Conservation (phyloP, 306 rosid species). For the Cucurbita ficifolia region DNA sequence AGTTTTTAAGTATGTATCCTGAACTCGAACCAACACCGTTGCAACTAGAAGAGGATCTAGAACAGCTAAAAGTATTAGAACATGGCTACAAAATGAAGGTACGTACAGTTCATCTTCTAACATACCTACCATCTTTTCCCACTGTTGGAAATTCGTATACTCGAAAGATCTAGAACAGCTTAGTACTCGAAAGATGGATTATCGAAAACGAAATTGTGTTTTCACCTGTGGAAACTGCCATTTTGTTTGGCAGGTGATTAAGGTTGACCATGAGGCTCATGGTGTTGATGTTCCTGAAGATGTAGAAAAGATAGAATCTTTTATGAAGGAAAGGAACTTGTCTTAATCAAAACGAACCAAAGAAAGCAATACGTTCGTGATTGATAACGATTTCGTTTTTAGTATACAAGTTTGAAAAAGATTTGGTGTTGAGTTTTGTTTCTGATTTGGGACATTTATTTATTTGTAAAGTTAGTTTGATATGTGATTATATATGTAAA, state of each 20-base stretch:
- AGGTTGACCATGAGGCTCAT: constrained; percentile 87
- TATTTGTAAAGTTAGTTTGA: not conserved
- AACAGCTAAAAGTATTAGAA: constrained; percentile 94
- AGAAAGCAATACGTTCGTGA: not conserved
- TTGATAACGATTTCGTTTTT: not conserved
- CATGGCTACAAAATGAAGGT: constrained; percentile 99
- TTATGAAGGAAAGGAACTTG: constrained; percentile 58
- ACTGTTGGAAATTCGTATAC: not conserved
- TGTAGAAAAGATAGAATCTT: constrained; percentile 67
- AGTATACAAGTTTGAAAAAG: not conserved
- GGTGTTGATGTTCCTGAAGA: constrained; percentile 93
- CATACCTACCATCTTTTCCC: not conserved
- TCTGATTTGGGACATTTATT: not conserved
- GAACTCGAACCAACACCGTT: constrained; percentile 65
- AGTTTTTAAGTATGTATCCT: constrained; percentile 62
- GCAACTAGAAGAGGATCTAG: constrained; percentile 96
- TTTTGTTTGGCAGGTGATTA: constrained; percentile 48
- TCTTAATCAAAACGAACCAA: constrained; percentile 11
- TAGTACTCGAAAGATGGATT: too few relatives aligned
- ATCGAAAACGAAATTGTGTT: not conserved
- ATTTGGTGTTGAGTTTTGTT: not conserved
- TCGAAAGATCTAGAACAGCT: too few relatives aligned
- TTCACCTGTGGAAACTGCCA: not conserved
- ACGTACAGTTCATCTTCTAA: constrained; percentile 18
- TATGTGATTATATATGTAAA: not conserved